Base-by-base conservation (phyloP, 768 basidiomycete species). In the Clitopilus hobsonii region DNA sequence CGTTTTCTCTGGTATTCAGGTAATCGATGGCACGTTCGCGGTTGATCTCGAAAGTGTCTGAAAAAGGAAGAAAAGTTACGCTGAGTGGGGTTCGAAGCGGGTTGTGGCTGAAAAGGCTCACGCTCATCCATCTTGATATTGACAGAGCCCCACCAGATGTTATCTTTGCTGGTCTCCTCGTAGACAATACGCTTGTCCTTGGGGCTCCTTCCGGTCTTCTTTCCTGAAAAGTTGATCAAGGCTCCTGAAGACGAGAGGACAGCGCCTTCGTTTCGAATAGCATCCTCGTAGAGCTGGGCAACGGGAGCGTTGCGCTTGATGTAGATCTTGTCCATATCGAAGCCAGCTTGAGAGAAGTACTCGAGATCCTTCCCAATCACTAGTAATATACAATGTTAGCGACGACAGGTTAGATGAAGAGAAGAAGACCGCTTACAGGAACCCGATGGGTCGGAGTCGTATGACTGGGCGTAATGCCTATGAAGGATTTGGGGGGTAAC, bases 161-260 rank as follows among this genome's bases (percentile, higher is more conserved):
- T 85, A 67, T 98, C 94, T 74, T 94, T 97, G 74, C 85, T 88
- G 52, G 91, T 89, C 63, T 98, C 95, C 71, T 99, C 97, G 69
- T 80, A 98, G 66, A 99, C 97, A 67, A 99, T 98, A 58, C 97
- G 94, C 83, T 98, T 99, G 84, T 99, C 97, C 71, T 98, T 99
- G 52, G 97, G 97, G 62, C 86, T 89, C 49, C 97, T 83, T 54
- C 97, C 97, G 2, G 97, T 98, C 81, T 99, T 99, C 82, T 98
- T 98, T 25, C 97, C 97, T 8, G 94, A 97, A 66, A 98, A 99
- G 83, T 99, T 99, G 86, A 99, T 99, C 65, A 99, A 78, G 18
- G 97, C 94, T 52, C 97, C 97, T 5, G 87, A 91, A 26, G 91
- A 86, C 53, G 97, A 95, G 74, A 99, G 90, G 77, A 99, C 91